Evolutionary conservation across 768 basidiomycete genomes (phyloP).

Genomic region (Sarcodon sp.): DNA sequence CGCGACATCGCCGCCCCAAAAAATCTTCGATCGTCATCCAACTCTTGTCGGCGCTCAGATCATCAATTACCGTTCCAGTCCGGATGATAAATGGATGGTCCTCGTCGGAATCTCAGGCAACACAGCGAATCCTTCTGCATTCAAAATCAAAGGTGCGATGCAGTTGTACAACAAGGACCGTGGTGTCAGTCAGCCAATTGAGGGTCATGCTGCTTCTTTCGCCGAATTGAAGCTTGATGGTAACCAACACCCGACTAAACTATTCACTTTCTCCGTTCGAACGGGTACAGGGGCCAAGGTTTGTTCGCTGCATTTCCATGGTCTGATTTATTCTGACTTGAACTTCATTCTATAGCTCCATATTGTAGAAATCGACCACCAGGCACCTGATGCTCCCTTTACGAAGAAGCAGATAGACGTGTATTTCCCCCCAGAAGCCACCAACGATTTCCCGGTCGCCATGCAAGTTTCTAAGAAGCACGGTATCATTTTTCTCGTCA

Average conservation of each 20-base stretch:
- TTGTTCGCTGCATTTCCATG: constrained; percentile 11
- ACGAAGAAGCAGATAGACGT: constrained; percentile 97
- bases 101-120: constrained; percentile 92
- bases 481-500: constrained; percentile 94
- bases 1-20: constrained; percentile 67
- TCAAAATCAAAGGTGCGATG: constrained; percentile 99
- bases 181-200: constrained; percentile 93
- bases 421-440: constrained; percentile 97
- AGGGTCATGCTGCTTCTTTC: constrained; percentile 96
- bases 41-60: constrained; percentile 93
- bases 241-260: constrained; percentile 70
- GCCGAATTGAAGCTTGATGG: constrained; percentile 88
- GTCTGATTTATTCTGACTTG: background rate
- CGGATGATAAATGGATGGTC: constrained; percentile 96
- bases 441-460: constrained; percentile 97
- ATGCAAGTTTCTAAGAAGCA: constrained; percentile 98
- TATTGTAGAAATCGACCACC: constrained; percentile 96
- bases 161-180: constrained; percentile 92
- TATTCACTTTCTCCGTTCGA: constrained; percentile 92
- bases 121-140: constrained; percentile 83
- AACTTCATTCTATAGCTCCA: constrained; percentile 53
- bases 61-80: constrained; percentile 91
- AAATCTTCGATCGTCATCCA: constrained; percentile 94
- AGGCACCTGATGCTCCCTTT: constrained; percentile 85
- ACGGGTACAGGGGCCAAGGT: constrained; percentile 99